Conservation (phyloP, 2,329 filamentous ascomycete species). For the Ilyonectria mors-panacis region DNA sequence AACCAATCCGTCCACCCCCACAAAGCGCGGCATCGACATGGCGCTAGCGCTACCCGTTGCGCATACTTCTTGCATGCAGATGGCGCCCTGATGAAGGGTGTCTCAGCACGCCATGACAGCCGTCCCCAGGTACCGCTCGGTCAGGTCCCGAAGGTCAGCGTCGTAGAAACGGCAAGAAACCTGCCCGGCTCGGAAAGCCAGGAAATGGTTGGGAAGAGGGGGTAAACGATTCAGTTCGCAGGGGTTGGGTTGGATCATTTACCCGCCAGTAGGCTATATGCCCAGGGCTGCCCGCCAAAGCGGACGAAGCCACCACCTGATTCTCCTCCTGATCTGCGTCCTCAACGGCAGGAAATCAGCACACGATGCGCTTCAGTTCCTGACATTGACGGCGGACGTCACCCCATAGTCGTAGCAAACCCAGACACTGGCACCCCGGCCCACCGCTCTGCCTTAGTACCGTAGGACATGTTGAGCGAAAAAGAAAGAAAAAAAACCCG, state of each 20-base stretch:
- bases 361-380: conserved; percentile 26
- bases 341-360: conserved; percentile 15
- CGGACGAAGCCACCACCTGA: conserved; percentile 18
- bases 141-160: conserved; percentile 44
- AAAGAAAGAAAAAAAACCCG: conserved; percentile 15
- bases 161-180: background rate
- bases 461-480: background rate
- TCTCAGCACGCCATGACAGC: conserved; percentile 40
- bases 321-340: conserved; percentile 21
- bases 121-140: conserved; percentile 43
- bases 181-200: conserved; percentile 18
- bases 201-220: conserved; percentile 3
- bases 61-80: conserved; percentile 37
- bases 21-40: conserved; percentile 39
- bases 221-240: conserved; percentile 8
- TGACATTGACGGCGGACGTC: conserved; percentile 20
- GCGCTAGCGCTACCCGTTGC: conserved; percentile 40
- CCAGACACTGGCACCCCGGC: conserved; percentile 8
- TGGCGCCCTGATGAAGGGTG: conserved; percentile 21
- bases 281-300: conserved; percentile 16
- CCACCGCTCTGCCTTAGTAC: conserved; percentile 10
- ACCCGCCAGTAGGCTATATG: conserved; percentile 29
- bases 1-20: conserved; percentile 37
- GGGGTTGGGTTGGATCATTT: conserved; percentile 17
- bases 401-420: conserved; percentile 27